Evolutionary conservation across 371 early-diverging fungal genomes (phyloP).

Genomic region (Mucor lusitanicus): DNA sequence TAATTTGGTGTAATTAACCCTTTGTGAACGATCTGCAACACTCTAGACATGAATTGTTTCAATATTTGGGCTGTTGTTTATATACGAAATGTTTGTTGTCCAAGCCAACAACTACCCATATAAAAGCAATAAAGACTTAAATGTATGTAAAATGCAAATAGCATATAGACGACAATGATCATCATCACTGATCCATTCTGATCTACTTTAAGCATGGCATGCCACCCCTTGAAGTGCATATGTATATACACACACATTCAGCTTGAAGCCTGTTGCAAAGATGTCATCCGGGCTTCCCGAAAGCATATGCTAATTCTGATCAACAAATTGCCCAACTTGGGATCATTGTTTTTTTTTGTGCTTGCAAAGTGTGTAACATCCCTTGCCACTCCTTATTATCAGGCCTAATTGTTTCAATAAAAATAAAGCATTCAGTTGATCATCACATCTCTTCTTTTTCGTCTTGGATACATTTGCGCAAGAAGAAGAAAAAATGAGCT

Average conservation of each 20-base stretch:
- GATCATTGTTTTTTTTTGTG: neutral
- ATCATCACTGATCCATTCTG: neutral
- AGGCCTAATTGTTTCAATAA: neutral
- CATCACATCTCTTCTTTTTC: neutral
- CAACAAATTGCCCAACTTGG: conserved; percentile 1
- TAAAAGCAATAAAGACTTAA: neutral
- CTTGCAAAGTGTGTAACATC: neutral
- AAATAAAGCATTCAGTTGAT: neutral
- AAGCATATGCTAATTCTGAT: neutral
- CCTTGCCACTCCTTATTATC: neutral
- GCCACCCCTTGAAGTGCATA: neutral
- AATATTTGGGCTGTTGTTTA: neutral
- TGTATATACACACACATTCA: neutral
- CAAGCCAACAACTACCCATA: neutral
- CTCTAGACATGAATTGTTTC: neutral
- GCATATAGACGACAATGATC: neutral
- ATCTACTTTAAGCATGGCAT: neutral
- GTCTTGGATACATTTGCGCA: neutral
- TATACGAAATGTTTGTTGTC: neutral
- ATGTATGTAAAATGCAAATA: neutral
- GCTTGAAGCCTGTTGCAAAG: neutral
- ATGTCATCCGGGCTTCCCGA: neutral
- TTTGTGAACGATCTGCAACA: neutral
- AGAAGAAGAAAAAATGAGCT: neutral
- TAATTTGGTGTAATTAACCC: neutral